Evolutionary conservation across 345 rosid species (phyloP), one percentile per base, ranked within the genome.

Genomic region (Salix purpurea): DNA sequence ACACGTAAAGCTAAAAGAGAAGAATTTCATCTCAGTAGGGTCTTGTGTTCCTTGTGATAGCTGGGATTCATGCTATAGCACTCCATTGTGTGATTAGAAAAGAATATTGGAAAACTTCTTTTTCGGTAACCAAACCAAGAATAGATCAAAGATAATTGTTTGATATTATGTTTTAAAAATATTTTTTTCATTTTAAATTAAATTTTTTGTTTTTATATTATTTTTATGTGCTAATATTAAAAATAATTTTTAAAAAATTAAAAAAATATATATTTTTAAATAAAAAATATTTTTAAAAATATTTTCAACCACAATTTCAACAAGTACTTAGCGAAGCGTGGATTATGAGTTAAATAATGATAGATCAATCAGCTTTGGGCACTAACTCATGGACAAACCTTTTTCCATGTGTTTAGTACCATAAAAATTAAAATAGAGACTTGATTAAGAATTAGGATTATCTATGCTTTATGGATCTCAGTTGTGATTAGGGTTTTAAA

Each of bases 1-100:
- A 58, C 34, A 72, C 42, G 62, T 72, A 68, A 81, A 78, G 86
- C 85, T 82, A 60, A 79, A 80, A 74, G 70, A 67, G 74, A 77
- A 72, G 50, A 65, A 71, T 73, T 67, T 69, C 62, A 34, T 74
- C 65, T 54, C 10, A 46, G 67, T 80, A 69, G 75, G 85, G 78
- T 83, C 78, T 82, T 75, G 65, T 69, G 67, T 73, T 76, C 78
- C 30, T 58, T 66, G 42, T 67, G 21, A 34, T 72, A 58, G 79
- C 73, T 9, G 62, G 62, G 28, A 58, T 23, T 58, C 1, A n/a
- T 66, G 32, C 32, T 30, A 21, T 18, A 66, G 37, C 37, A 34
- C 37, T 34, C 37, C 14, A 8, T 15, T 65, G 40, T 6, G 19
- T 65, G 69, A 30, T 72, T 64, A 46, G 1, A 71, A 58, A 56